Percentiles rank a stretch among this genome's conserved stretches.
Evolutionary conservation across 352 stramenopile species (phyloP).

Genomic region (Phytophthora cryptogea): DNA sequence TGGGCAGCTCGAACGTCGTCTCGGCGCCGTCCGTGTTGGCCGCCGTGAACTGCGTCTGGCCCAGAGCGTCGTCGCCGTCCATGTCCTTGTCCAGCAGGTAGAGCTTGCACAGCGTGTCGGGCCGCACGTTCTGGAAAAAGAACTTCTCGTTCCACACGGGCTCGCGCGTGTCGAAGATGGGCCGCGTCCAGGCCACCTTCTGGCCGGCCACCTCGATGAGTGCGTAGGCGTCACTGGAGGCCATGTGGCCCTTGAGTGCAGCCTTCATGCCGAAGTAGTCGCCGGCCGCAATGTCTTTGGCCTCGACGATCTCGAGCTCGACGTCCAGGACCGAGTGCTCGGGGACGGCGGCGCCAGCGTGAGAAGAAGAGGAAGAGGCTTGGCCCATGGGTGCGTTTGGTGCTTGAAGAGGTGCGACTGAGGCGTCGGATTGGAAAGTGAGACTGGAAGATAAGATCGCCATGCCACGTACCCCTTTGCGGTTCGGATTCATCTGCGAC

Average conservation of each 20-base stretch:
- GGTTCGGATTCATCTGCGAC: conserved; percentile 22
- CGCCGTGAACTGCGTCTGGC: conserved; percentile 37
- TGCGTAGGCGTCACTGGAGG: conserved; percentile 44
- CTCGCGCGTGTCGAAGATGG: conserved; percentile 39
- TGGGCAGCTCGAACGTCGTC: conserved; percentile 37
- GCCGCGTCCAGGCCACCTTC: conserved; percentile 43
- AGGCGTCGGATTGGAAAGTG: conserved; percentile 16
- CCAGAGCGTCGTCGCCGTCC: conserved; percentile 35
- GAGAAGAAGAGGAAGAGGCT: conserved; percentile 20
- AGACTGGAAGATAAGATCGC: conserved; percentile 26
- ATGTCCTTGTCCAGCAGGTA: conserved; percentile 45
- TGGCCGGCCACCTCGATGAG: conserved; percentile 41
- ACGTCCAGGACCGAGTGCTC: conserved; percentile 35
- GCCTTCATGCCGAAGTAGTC: conserved; percentile 37
- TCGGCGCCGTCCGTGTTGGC: conserved; percentile 33
- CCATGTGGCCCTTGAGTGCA: conserved; percentile 29
- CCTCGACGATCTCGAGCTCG: conserved; percentile 40
- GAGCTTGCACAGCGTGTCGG: conserved; percentile 40
- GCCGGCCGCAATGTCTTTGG: conserved; percentile 38
- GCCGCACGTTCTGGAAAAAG: conserved; percentile 44
- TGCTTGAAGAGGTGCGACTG: not conserved
- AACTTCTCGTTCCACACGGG: conserved; percentile 48
- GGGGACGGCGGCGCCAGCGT: not conserved
- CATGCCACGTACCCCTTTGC: conserved; percentile 1
- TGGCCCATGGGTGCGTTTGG: conserved; percentile 26